Conservation (phyloP, 108 stramenopile genomes). For the Nitzschia sp. region DNA sequence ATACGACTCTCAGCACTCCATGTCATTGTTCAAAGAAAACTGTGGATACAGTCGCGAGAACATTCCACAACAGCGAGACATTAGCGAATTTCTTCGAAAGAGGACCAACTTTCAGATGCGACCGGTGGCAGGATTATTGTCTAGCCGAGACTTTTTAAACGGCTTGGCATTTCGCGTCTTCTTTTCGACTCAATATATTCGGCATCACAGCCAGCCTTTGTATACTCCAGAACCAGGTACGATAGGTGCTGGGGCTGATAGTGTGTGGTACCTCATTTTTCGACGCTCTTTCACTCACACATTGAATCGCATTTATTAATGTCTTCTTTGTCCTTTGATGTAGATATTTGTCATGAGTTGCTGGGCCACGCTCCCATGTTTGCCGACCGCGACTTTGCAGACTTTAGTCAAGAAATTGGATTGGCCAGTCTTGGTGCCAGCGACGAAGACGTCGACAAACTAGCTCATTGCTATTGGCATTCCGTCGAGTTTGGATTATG, state of each 20-base stretch:
- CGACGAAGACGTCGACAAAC: slow-evolving; percentile 90
- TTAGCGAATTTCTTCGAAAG: slow-evolving; percentile 79
- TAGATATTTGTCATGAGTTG: slow-evolving; percentile 93
- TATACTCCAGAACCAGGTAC: slow-evolving; percentile 90
- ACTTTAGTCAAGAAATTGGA: slow-evolving; percentile 96
- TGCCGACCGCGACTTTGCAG: slow-evolving; percentile 95
- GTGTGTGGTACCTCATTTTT: too few relatives aligned
- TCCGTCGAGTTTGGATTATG: slow-evolving; percentile 97
- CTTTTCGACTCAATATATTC: slow-evolving; percentile 97
- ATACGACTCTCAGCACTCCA: slow-evolving; percentile 36
- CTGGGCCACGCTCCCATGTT: slow-evolving; percentile 97
- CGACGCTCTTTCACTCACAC: too few relatives aligned
- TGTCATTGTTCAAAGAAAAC: slow-evolving; percentile 78
- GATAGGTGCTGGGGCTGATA: too few relatives aligned
- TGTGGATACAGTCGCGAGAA: slow-evolving; percentile 81
- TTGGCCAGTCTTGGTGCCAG: slow-evolving; percentile 92
- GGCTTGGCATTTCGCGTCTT: slow-evolving; percentile 95
- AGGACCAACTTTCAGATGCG: slow-evolving; percentile 85
- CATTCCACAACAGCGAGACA: slow-evolving; percentile 89
- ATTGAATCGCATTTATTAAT: too few relatives aligned
- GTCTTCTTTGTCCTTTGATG: too few relatives aligned
- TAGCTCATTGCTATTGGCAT: slow-evolving; percentile 92
- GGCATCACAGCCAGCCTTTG: slow-evolving; percentile 42
- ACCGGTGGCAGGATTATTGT: slow-evolving; percentile 94
- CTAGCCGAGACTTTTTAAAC: slow-evolving; percentile 95